A percentile compares a stretch with the other conserved stretches of the same genome.
phyloP scores from a whole-genome alignment of 257 asterid species.

The Linderniella brevidens region DNA sequence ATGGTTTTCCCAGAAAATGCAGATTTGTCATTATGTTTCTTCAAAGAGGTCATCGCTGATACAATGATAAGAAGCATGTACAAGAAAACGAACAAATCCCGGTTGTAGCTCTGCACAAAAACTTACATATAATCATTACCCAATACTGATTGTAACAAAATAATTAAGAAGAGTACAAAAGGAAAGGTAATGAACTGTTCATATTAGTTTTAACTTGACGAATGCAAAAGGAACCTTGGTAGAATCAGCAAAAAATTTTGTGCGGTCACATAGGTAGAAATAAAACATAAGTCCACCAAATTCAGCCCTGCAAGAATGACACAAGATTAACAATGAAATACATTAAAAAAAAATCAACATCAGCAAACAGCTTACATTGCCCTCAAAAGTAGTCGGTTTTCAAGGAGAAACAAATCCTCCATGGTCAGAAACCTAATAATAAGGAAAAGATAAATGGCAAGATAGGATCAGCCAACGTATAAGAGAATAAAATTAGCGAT shows the following conservation, averaged over 20 bases:
- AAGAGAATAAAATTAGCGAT: background rate
- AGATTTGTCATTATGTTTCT: slow-evolving; percentile 84
- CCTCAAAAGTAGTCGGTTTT: slow-evolving; percentile 32
- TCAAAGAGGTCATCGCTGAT: slow-evolving; percentile 91
- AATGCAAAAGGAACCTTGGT: slow-evolving; percentile 42
- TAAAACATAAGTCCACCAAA: slow-evolving; percentile 72
- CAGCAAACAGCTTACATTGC: slow-evolving; percentile 30
- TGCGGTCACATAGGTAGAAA: slow-evolving; percentile 83
- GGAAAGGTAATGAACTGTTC: too few species aligned
- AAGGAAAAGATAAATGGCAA: background rate
- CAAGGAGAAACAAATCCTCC: slow-evolving; percentile 40
- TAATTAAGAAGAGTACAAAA: too few species aligned
- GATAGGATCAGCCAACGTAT: slow-evolving; percentile 7
- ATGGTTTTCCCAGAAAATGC: slow-evolving; percentile 77
- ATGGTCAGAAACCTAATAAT: slow-evolving; percentile 29
- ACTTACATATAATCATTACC: background rate
- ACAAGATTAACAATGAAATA: slow-evolving; percentile 8
- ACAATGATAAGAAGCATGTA: slow-evolving; percentile 72
- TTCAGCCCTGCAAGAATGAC: slow-evolving; percentile 56
- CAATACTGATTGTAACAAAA: too few species aligned
- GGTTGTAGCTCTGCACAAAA: slow-evolving; percentile 75
- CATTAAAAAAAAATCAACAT: slow-evolving; percentile 4
- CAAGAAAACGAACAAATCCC: slow-evolving; percentile 84
- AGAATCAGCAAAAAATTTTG: slow-evolving; percentile 67
- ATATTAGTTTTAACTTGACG: background rate